phyloP scores from a whole-genome alignment of 805 yeast species.

The Saturnispora serradocipensis region DNA sequence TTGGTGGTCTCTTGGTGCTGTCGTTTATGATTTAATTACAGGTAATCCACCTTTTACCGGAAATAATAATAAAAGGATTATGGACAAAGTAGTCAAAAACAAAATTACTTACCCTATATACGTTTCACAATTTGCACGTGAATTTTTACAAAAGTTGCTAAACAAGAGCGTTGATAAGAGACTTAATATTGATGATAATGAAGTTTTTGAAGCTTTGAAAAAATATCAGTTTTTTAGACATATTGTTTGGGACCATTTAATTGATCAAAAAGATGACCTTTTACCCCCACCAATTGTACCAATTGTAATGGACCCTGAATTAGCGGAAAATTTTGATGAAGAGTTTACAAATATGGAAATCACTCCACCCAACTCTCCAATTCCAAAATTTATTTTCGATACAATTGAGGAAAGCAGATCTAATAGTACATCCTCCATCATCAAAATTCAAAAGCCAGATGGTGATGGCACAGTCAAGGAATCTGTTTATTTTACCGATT shows the following conservation, averaged over 20 bases:
- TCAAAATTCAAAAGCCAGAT: constrained; percentile 25
- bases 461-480: constrained; percentile 20
- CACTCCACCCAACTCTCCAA: constrained; percentile 31
- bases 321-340: constrained; percentile 77
- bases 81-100: constrained; percentile 65
- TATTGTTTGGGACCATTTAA: constrained; percentile 57
- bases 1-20: constrained; percentile 89
- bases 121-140: constrained; percentile 72
- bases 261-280: constrained; percentile 36
- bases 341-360: constrained; percentile 69
- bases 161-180: constrained; percentile 65
- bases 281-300: constrained; percentile 85
- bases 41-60: constrained; percentile 91
- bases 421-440: constrained; percentile 25
- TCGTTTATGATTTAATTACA: constrained; percentile 67
- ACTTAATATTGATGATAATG: constrained; percentile 43
- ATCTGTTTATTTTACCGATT: constrained; percentile 27
- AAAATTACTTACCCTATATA: constrained; percentile 65
- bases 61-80: constrained; percentile 61
- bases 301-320: constrained; percentile 63
- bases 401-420: constrained; percentile 25
- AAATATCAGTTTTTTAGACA: constrained; percentile 70
- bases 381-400: constrained; percentile 21
- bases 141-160: constrained; percentile 53
- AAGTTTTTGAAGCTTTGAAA: constrained; percentile 38